These are phyloP conservation scores for Epichloe gansuensis DNA, from an alignment of 2,329 filamentous ascomycete genomes.

Conservation along the genomic window DNA sequence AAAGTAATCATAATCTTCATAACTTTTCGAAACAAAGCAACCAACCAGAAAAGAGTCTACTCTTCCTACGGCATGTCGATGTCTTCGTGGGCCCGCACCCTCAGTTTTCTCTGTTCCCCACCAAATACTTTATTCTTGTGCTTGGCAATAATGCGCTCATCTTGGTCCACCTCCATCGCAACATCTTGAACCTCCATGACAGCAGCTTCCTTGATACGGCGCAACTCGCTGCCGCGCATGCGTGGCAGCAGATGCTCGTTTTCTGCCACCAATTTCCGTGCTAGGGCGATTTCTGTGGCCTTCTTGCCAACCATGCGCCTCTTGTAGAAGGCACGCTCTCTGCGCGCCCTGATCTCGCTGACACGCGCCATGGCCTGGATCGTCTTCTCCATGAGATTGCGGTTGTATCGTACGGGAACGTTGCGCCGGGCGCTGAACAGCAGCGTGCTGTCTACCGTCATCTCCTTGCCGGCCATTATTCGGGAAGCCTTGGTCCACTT, in stretches of 20 bases:
- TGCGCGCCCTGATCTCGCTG: conserved; percentile 65
- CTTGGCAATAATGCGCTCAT: conserved; percentile 11
- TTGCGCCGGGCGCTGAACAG: conserved; percentile 89
- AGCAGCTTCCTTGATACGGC: conserved; percentile 42
- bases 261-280: conserved; percentile 79
- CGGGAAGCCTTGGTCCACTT: conserved; percentile 96
- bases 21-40: background rate
- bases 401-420: conserved; percentile 89
- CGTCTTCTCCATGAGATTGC: conserved; percentile 76
- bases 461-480: conserved; percentile 62
- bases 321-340: conserved; percentile 90
- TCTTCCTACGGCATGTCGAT: conserved; percentile 18
- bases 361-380: conserved; percentile 87
- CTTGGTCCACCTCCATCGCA: conserved; percentile 23
- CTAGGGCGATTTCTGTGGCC: conserved; percentile 63
- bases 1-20: background rate
- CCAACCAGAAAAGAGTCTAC: conserved; percentile 7
- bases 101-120: conserved; percentile 27
- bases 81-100: conserved; percentile 23
- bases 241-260: conserved; percentile 84
- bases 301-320: conserved; percentile 85
- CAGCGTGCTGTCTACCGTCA: conserved; percentile 90
- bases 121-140: conserved; percentile 28
- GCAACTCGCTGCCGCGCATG: conserved; percentile 50
- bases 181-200: conserved; percentile 32